Conservation (phyloP, 257 asterid genomes). For the Gentiana dahurica region DNA sequence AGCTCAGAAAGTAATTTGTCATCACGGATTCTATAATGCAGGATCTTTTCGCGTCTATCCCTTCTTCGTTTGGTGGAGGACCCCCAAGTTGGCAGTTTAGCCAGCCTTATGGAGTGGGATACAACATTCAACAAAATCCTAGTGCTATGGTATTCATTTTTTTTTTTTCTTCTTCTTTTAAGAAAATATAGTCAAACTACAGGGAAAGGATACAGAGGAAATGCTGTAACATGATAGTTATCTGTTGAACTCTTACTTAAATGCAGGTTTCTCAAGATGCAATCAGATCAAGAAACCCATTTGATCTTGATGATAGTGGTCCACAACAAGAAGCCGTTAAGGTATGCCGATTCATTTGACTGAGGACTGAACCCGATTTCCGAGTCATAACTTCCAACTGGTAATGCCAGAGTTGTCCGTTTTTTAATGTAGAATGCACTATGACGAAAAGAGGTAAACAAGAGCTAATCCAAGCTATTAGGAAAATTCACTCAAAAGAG, state of each 20-base stretch:
- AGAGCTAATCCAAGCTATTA: too few relatives aligned
- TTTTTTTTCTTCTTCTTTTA: background rate
- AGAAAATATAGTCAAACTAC: background rate
- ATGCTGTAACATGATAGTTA: too few relatives aligned
- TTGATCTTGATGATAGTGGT: slow-evolving; percentile 43
- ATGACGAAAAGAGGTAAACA: too few relatives aligned
- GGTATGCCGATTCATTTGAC: slow-evolving; percentile 28
- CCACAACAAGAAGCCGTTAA: slow-evolving; percentile 34
- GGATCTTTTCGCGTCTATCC: slow-evolving; percentile 51
- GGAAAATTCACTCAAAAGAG: too few relatives aligned
- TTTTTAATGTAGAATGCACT: too few relatives aligned
- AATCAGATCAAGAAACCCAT: slow-evolving; percentile 53
- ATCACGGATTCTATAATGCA: slow-evolving; percentile 16
- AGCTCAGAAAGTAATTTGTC: background rate
- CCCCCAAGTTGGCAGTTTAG: slow-evolving; percentile 48
- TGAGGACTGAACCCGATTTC: background rate
- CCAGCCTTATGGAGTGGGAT: slow-evolving; percentile 37
- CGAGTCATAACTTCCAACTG: background rate
- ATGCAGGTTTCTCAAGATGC: slow-evolving; percentile 12
- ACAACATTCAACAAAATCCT: slow-evolving; percentile 42
- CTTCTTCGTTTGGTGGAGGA: slow-evolving; percentile 26
- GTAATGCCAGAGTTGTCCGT: background rate
- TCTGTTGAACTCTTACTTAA: background rate
- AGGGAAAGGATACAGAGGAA: background rate
- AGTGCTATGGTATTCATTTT: slow-evolving; percentile 33